phyloP scores from a whole-genome alignment of 2,329 filamentous ascomycete species.

The Eutypella sp. region DNA sequence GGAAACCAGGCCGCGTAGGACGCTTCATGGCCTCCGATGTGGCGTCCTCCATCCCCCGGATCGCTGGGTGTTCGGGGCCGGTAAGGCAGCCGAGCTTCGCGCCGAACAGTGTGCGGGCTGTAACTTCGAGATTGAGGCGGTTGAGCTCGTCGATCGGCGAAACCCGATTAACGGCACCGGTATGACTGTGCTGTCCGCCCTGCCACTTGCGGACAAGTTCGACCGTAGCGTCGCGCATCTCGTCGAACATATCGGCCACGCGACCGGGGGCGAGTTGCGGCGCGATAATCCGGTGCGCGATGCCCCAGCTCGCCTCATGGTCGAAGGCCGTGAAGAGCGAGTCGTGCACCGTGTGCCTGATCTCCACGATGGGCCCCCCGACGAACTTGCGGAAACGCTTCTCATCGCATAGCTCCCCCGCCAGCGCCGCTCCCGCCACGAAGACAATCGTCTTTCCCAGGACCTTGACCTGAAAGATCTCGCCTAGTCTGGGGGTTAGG shows the following conservation, averaged over 20 bases:
- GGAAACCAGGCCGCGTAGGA: conserved; percentile 42
- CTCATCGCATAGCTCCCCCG: conserved; percentile 45
- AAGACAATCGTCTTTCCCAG: conserved; percentile 36
- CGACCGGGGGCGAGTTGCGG: conserved; percentile 34
- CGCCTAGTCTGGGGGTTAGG: conserved; percentile 5
- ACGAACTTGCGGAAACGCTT: conserved; percentile 51
- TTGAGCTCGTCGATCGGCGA: conserved; percentile 45
- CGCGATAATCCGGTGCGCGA: conserved; percentile 48
- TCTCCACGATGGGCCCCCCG: conserved; percentile 48
- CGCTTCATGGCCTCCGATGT: conserved; percentile 53
- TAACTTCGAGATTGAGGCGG: conserved; percentile 47
- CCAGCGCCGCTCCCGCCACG: conserved; percentile 35
- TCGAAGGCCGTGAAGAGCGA: conserved; percentile 49
- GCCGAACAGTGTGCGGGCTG: conserved; percentile 46
- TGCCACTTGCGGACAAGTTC: conserved; percentile 49
- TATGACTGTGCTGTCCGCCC: conserved; percentile 8
- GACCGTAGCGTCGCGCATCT: conserved; percentile 43
- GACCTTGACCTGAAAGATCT: conserved; percentile 40
- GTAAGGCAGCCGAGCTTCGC: conserved; percentile 42
- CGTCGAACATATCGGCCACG: conserved; percentile 34
- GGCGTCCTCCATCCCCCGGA: conserved; percentile 49
- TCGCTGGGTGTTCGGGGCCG: conserved; percentile 42
- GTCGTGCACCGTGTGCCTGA: conserved; percentile 44
- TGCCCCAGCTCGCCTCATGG: conserved; percentile 43
- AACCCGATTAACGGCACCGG: conserved; percentile 34